These are phyloP conservation scores for Anacardium occidentale DNA, from an alignment of 345 rosid species.

Conservation along the genomic window DNA sequence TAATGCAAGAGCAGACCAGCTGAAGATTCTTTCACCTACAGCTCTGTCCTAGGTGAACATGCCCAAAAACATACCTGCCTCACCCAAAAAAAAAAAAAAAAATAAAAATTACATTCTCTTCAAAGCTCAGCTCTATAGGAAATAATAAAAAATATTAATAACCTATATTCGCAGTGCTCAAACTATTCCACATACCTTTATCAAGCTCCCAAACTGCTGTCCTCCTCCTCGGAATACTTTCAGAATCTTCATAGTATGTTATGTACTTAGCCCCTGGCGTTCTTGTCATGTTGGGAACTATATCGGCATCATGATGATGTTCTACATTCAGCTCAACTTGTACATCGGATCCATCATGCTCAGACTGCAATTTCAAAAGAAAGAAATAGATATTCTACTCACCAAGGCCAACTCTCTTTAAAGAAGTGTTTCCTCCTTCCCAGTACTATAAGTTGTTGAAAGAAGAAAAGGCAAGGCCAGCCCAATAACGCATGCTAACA, in stretches of 20 bases:
- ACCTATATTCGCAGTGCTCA: constrained; percentile 96
- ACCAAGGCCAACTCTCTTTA: not conserved
- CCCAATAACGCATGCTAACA: not conserved
- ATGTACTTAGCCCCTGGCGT: constrained; percentile 76
- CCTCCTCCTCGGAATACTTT: constrained; percentile 77
- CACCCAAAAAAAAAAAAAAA: constrained; percentile 9
- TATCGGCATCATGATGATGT: constrained; percentile 66
- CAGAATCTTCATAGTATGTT: constrained; percentile 92
- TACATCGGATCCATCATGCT: constrained; percentile 92
- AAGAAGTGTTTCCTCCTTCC: not conserved
- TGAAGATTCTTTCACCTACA: constrained; percentile 86
- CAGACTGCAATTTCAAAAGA: constrained; percentile 59
- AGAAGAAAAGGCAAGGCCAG: not conserved
- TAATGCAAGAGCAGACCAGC: constrained; percentile 62
- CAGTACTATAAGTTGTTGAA: not conserved
- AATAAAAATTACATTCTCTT: not conserved
- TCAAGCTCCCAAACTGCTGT: constrained; percentile 99
- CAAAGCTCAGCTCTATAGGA: not conserved
- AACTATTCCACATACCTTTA: constrained; percentile 46
- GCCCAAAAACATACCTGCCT: constrained; percentile 81
- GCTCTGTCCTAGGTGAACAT: constrained; percentile 97
- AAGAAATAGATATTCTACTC: constrained; percentile 9
- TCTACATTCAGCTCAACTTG: constrained; percentile 77
- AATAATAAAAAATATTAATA: constrained; percentile 5
- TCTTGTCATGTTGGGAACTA: constrained; percentile 86